Conservation (phyloP, 768 basidiomycete species). For the Auricularia sp. region DNA sequence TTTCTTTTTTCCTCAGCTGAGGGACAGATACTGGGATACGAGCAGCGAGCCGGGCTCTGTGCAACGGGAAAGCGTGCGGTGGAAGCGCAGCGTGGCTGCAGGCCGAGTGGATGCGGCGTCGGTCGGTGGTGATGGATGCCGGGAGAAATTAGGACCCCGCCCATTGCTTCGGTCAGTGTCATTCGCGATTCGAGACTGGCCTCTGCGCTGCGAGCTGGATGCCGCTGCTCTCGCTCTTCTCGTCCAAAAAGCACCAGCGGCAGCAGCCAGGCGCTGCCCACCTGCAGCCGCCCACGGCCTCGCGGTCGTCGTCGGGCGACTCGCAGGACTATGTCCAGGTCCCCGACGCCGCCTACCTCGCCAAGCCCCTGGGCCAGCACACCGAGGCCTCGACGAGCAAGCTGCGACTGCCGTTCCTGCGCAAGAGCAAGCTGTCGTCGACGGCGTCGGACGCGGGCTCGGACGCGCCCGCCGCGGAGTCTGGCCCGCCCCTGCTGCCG, state of each 20-base stretch:
- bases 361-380: not conserved
- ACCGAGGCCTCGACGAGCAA: not conserved
- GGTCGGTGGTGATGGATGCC: no score
- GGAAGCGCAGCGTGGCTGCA: no score
- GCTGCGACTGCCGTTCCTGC: not conserved
- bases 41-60: no score
- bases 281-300: not conserved
- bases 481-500: not conserved
- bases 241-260: not conserved
- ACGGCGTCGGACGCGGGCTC: not conserved
- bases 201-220: not conserved
- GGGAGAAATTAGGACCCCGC: no score
- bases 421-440: constrained; percentile 1
- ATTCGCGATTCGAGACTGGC: not conserved
- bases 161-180: not conserved
- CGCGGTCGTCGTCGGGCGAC: not conserved
- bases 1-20: not conserved
- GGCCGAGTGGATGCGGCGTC: no score
- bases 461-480: not conserved
- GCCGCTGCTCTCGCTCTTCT: not conserved
- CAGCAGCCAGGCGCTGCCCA: not conserved
- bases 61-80: no score
- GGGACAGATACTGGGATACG: not conserved
- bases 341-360: not conserved
- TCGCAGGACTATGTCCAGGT: not conserved